phyloP scores from a whole-genome alignment of 2,329 filamentous ascomycete genomes.

The Cryoendolithus antarcticus region DNA sequence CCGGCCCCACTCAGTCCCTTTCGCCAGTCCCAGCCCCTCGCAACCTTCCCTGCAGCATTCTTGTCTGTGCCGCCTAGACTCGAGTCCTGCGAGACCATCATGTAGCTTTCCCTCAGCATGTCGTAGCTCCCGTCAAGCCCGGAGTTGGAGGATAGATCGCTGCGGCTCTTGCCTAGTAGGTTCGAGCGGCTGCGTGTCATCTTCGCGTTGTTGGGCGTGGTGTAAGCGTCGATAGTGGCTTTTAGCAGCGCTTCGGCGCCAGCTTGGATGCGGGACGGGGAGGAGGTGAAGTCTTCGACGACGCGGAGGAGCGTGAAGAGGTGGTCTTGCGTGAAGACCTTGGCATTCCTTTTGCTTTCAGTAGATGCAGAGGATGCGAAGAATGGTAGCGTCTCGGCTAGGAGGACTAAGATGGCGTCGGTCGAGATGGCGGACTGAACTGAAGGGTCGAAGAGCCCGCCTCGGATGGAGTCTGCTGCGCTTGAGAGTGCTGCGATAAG shows the following conservation, averaged over 20 bases:
- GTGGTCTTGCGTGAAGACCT: slow-evolving; percentile 17
- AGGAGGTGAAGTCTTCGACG: slow-evolving; percentile 19
- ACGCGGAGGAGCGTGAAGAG: slow-evolving; percentile 16
- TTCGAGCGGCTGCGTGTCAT: slow-evolving; percentile 3
- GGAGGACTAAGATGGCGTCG: slow-evolving; percentile 69
- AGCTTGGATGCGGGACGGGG: slow-evolving; percentile 15
- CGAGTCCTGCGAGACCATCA: slow-evolving; percentile 13
- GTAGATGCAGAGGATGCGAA: slow-evolving; percentile 29
- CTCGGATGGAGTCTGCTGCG: slow-evolving; percentile 80
- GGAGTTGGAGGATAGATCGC: slow-evolving; percentile 10
- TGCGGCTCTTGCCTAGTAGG: slow-evolving; percentile 7
- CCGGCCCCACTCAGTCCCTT: slow-evolving; percentile 34
- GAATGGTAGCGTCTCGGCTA: slow-evolving; percentile 74
- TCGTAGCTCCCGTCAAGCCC: slow-evolving; percentile 17
- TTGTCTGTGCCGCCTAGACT: slow-evolving; percentile 2
- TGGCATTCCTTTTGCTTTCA: slow-evolving; percentile 25
- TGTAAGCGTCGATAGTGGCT: slow-evolving; percentile 14
- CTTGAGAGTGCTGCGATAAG: slow-evolving; percentile 75
- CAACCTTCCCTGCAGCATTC: slow-evolving; percentile 14
- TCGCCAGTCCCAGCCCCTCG: slow-evolving; percentile 59
- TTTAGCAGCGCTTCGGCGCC: slow-evolving; percentile 17
- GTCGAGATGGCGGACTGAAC: slow-evolving; percentile 76
- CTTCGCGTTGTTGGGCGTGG: slow-evolving; percentile 1
- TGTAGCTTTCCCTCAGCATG: slow-evolving; percentile 16
- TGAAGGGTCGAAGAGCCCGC: slow-evolving; percentile 72